A percentile compares a stretch with the other conserved stretches of the same genome.
Evolutionary conservation across 305 asterid genomes (phyloP).

Genomic region (Rubia tinctorum): DNA sequence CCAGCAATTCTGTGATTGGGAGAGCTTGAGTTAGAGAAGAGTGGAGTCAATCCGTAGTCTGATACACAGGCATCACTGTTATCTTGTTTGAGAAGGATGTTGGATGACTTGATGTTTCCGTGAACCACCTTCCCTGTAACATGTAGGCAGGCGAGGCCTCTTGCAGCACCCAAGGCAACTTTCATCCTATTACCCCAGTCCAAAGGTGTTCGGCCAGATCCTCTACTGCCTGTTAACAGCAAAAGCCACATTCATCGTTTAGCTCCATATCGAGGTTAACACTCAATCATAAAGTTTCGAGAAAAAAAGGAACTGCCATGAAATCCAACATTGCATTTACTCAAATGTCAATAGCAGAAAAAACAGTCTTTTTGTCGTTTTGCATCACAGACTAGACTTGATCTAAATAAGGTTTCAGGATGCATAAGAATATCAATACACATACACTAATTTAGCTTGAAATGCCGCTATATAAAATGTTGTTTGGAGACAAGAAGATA

Average conservation of each 20-base stretch:
- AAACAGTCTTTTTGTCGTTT: neutral
- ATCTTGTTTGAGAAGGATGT: slow-evolving; percentile 79
- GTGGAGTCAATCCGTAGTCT: slow-evolving; percentile 78
- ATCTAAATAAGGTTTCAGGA: neutral
- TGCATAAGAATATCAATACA: neutral
- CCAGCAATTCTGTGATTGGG: slow-evolving; percentile 83
- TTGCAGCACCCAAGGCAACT: slow-evolving; percentile 69
- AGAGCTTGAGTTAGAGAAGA: slow-evolving; percentile 57
- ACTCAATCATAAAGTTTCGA: neutral
- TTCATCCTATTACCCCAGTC: slow-evolving; percentile 92
- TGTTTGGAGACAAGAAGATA: too few relatives aligned
- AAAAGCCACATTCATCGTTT: neutral
- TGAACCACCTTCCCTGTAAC: slow-evolving; percentile 61
- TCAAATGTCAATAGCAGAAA: neutral
- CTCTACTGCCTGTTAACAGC: slow-evolving; percentile 71
- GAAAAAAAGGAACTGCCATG: neutral
- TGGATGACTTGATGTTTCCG: slow-evolving; percentile 96
- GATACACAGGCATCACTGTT: slow-evolving; percentile 59
- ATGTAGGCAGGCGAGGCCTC: slow-evolving; percentile 86
- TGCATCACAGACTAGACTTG: neutral
- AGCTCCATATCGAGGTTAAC: neutral
- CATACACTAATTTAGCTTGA: neutral
- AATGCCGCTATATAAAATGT: too few relatives aligned
- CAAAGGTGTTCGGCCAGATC: slow-evolving; percentile 94
- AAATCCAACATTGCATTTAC: neutral